phyloP scores from a whole-genome alignment of 2,329 filamentous ascomycete genomes.

The Arthrinium puccinioides region DNA sequence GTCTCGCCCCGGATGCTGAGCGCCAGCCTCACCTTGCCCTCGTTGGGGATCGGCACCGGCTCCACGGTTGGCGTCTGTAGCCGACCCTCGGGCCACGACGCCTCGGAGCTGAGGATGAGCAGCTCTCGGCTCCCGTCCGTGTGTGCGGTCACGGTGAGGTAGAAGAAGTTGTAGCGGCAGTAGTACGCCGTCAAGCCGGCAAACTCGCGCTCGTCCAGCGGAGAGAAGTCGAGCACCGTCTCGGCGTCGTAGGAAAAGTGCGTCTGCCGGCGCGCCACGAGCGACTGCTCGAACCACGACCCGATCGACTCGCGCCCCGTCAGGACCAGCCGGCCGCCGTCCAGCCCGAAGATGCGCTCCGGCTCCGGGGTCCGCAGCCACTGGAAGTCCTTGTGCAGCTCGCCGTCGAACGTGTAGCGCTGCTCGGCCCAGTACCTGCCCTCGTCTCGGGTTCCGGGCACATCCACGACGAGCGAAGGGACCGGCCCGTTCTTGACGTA shows the following conservation, averaged over 20 bases:
- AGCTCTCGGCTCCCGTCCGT: constrained; percentile 50
- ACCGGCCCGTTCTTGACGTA: constrained; percentile 53
- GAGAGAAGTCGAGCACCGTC: constrained; percentile 45
- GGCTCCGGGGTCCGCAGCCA: constrained; percentile 50
- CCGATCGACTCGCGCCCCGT: constrained; percentile 45
- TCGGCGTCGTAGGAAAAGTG: constrained; percentile 57
- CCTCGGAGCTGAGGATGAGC: constrained; percentile 48
- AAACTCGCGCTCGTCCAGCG: constrained; percentile 52
- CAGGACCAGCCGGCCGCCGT: constrained; percentile 34
- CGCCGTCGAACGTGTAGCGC: constrained; percentile 37
- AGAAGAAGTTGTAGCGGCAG: constrained; percentile 59
- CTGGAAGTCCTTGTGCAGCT: constrained; percentile 45
- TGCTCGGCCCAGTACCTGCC: constrained; percentile 40
- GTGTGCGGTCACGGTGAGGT: constrained; percentile 50
- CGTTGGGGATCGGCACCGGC: constrained; percentile 41
- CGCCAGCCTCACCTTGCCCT: constrained; percentile 46
- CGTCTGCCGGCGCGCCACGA: constrained; percentile 47
- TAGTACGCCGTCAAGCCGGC: constrained; percentile 57
- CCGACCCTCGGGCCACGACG: constrained; percentile 44
- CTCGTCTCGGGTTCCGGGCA: constrained; percentile 41
- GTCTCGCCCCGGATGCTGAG: constrained; percentile 41
- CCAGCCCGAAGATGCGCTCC: constrained; percentile 40
- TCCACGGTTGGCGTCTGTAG: constrained; percentile 34
- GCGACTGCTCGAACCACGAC: constrained; percentile 52
- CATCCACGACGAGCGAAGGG: constrained; percentile 44